Evolutionary conservation across 768 basidiomycete species (phyloP), one percentile per base, ranked within the genome.

Genomic region (Leucosporidium scottii): DNA sequence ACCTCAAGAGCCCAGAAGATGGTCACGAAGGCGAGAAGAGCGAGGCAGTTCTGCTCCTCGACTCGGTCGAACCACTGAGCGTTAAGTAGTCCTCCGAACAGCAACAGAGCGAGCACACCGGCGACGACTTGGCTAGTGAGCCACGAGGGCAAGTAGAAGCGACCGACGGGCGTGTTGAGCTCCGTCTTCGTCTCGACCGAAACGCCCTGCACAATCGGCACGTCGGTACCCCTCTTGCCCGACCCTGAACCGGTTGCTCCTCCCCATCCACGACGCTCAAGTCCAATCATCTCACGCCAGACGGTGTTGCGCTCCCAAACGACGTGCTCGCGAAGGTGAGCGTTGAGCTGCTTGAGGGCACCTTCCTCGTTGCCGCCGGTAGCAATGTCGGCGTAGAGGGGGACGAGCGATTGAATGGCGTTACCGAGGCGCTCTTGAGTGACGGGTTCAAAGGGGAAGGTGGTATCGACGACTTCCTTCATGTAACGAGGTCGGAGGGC

Each of bases 291-390:
- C 78, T 91, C 88, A 30, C 91, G 83, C 96, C 96, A 99, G 18
- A 98, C 88, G 1, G 96, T 99, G 75, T 98, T 93, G 39, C 96
- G 85, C 75, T 98, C 94, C 86, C 93, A 94, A 4, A 94, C 93
- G 69, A 94, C 89, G 71, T 79, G 69, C 64, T 75, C 67, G n/a
- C 68, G 61, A 3, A 71, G 60, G 49, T 75, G 86, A 21, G 91
- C 82, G 69, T 86, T 85, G 55, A 99, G 84, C 76, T 94, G 90
- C 71, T 89, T 86, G 53, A 85, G 83, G 0, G 93, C 93, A 23
- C 83, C 76, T 2, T 81, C 78, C 27, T 79, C 74, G 78, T 98
- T 89, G 13, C 86, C 88, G 3, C 81, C 82, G 0, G 89, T 86
- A 34, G 93, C 89, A 70, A 94, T 91, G 73, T 88, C 87, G 27